phyloP scores from a whole-genome alignment of 164 flowering plant species.

The Piper longum region DNA sequence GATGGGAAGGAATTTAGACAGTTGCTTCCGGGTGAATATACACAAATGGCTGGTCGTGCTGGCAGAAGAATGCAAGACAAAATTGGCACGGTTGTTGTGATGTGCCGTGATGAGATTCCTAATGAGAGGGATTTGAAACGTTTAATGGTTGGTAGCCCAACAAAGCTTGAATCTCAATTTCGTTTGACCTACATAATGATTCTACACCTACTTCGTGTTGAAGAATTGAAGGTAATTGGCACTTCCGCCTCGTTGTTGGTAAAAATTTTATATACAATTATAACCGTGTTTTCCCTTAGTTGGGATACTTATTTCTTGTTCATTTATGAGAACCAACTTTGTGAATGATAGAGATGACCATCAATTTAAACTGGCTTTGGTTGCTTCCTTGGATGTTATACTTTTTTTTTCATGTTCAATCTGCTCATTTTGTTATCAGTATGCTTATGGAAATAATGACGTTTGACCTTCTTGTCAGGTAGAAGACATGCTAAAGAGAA shows the following conservation, averaged over 20 bases:
- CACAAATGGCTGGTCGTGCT: slow-evolving; percentile 99
- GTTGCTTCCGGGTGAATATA: slow-evolving; percentile 93
- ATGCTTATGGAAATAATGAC: background rate
- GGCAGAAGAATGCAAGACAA: slow-evolving; percentile 97
- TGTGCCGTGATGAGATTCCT: slow-evolving; percentile 94
- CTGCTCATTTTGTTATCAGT: background rate
- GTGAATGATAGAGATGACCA: background rate
- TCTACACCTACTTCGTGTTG: slow-evolving; percentile 92
- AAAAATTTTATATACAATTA: no score
- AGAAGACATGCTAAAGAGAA: slow-evolving; percentile 98
- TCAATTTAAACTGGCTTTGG: background rate
- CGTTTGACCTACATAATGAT: slow-evolving; percentile 95
- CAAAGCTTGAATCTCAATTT: slow-evolving; percentile 89
- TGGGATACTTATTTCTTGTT: background rate
- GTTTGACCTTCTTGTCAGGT: slow-evolving; percentile 35
- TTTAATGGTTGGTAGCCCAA: slow-evolving; percentile 78
- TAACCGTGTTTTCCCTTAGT: background rate
- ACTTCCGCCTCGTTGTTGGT: background rate
- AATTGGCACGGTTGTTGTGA: slow-evolving; percentile 78
- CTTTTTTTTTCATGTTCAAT: background rate
- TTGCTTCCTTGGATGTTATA: background rate
- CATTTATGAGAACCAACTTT: background rate
- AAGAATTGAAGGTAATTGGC: slow-evolving; percentile 71
- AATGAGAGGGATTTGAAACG: slow-evolving; percentile 66
- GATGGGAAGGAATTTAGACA: slow-evolving; percentile 94